Conservation (phyloP, 306 rosid genomes). For the Fagus sylvatica region DNA sequence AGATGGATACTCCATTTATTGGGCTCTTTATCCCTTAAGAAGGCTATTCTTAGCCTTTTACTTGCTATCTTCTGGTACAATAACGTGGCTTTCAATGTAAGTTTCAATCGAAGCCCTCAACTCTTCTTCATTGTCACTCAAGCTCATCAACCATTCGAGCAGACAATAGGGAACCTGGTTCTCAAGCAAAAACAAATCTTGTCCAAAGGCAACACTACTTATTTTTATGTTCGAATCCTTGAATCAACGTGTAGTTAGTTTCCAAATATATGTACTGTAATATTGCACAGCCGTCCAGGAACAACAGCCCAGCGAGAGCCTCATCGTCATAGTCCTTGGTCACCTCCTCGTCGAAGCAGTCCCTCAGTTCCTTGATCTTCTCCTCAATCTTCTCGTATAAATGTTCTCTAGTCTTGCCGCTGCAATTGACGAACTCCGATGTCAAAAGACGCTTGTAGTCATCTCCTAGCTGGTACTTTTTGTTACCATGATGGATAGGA, state of each 20-base stretch:
- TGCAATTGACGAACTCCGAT: neutral
- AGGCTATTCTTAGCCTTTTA: accelerated
- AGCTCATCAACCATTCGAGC: slow-evolving; percentile 4
- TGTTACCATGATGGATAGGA: neutral
- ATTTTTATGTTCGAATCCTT: neutral
- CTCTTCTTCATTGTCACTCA: too few species aligned
- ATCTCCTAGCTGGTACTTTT: too few species aligned
- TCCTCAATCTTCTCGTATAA: neutral
- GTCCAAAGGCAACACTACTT: too few species aligned
- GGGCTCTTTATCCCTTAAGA: neutral
- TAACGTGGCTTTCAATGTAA: too few species aligned
- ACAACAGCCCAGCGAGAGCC: slow-evolving; percentile 24
- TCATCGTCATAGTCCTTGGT: slow-evolving; percentile 21
- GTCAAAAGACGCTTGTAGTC: neutral
- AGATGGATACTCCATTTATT: too few species aligned
- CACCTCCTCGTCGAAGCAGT: slow-evolving; percentile 17
- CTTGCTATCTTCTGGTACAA: too few species aligned
- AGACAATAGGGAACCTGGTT: slow-evolving; percentile 28
- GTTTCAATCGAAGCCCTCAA: accelerated
- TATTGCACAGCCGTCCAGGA: slow-evolving; percentile 19
- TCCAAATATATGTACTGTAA: too few species aligned
- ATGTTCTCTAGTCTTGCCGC: neutral
- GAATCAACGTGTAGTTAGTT: accelerated
- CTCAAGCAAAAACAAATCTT: slow-evolving; percentile 33
- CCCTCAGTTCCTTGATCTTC: neutral